These are phyloP conservation scores for Hyphopichia pseudoburtonii DNA, from an alignment of 1,139 yeast species.

Conservation along the genomic window DNA sequence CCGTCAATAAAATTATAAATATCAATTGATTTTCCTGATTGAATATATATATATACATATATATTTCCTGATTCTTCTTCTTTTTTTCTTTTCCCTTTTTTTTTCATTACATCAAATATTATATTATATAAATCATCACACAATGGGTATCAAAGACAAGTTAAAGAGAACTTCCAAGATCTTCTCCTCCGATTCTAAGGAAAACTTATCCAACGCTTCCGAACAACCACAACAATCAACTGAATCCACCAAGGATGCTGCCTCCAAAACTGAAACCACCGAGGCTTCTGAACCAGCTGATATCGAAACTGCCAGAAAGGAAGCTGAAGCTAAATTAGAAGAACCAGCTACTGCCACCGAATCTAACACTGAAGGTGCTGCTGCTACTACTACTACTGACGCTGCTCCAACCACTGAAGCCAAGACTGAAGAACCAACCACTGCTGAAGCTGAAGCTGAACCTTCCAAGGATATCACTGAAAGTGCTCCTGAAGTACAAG, in stretches of 20 bases:
- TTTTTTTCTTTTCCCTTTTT: neutral
- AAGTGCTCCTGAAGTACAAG: conserved; percentile 10
- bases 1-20: too few species aligned
- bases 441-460: conserved; percentile 12
- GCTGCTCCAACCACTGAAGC: conserved; percentile 10
- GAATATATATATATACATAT: too few species aligned
- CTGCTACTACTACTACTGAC: conserved; percentile 8
- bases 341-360: conserved; percentile 12
- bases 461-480: conserved; percentile 13
- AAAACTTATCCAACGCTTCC: conserved; percentile 13
- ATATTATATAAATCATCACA: conserved; percentile 3
- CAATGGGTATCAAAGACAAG: conserved; percentile 47
- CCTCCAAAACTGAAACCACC: conserved; percentile 6
- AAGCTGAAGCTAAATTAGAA: conserved; percentile 16
- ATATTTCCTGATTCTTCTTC: too few species aligned
- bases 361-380: conserved; percentile 5
- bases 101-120: neutral
- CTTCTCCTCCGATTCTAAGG: conserved; percentile 35
- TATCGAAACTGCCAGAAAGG: conserved; percentile 8
- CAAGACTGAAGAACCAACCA: conserved; percentile 8
- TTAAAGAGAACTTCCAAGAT: conserved; percentile 48
- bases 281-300: conserved; percentile 5
- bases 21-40: neutral
- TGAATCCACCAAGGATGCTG: conserved; percentile 11
- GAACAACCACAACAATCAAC: conserved; percentile 4